Conservation (phyloP, 2,329 filamentous ascomycete genomes). For the Trichophyton rubrum region DNA sequence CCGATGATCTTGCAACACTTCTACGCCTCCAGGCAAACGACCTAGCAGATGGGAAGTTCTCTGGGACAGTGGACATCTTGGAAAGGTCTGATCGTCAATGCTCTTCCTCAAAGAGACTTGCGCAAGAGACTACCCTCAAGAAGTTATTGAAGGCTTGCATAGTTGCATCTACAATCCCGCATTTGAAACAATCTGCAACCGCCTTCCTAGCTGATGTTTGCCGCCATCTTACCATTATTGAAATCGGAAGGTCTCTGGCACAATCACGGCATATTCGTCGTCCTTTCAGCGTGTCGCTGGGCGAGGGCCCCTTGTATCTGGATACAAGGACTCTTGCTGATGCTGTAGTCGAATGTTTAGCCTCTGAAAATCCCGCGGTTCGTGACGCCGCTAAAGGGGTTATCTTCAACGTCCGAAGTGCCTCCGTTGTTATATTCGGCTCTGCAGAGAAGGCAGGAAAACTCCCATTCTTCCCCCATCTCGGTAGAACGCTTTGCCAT, state of each 20-base stretch:
- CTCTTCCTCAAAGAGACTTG: constrained; percentile 75
- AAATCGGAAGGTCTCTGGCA: constrained; percentile 74
- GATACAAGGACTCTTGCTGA: constrained; percentile 81
- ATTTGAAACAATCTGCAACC: constrained; percentile 64
- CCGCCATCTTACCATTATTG: constrained; percentile 79
- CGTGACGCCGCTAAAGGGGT: constrained; percentile 71
- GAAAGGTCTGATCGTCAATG: constrained; percentile 65
- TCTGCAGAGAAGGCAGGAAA: constrained; percentile 57
- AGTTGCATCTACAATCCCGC: constrained; percentile 68
- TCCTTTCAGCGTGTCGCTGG: constrained; percentile 70
- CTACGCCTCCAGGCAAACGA: constrained; percentile 86
- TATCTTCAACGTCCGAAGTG: constrained; percentile 64
- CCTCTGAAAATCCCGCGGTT: constrained; percentile 69
- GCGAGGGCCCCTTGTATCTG: constrained; percentile 76
- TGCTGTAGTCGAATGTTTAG: constrained; percentile 77
- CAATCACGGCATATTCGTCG: constrained; percentile 63
- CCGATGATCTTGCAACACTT: constrained; percentile 74
- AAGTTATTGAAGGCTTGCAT: constrained; percentile 82
- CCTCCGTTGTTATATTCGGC: constrained; percentile 67
- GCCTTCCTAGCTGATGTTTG: constrained; percentile 68
- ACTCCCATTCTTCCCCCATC: constrained; percentile 71
- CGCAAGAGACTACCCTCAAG: constrained; percentile 69
- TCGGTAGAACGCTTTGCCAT: constrained; percentile 78
- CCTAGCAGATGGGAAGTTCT: constrained; percentile 57
- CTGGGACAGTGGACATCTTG: constrained; percentile 56